phyloP scores from a whole-genome alignment of 148 eudicot genomes.

The Fagopyrum tataricum region DNA sequence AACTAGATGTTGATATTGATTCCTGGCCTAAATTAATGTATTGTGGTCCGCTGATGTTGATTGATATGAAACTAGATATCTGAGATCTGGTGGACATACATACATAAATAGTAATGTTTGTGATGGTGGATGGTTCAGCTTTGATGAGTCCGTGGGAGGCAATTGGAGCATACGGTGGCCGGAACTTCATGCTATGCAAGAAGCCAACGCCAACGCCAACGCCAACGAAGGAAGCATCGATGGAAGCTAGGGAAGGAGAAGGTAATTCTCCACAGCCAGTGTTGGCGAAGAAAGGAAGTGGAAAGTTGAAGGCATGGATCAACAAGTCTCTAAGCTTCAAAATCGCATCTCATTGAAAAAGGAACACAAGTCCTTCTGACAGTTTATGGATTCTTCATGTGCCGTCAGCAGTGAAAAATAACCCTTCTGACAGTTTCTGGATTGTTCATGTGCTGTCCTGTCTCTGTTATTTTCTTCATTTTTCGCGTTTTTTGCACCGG shows the following conservation, averaged over 20 bases:
- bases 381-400: background rate
- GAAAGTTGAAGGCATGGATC: conserved; percentile 78
- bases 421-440: background rate
- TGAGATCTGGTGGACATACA: background rate
- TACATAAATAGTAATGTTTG: background rate
- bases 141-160: conserved; percentile 36
- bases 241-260: background rate
- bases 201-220: conserved; percentile 25
- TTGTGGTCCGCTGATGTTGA: background rate
- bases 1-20: background rate
- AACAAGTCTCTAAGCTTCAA: conserved; percentile 56
- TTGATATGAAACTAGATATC: background rate
- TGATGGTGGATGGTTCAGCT: conserved; percentile 15
- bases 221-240: conserved; percentile 14
- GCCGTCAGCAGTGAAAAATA: background rate
- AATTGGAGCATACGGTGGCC: conserved; percentile 44
- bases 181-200: conserved; percentile 54
- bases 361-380: background rate
- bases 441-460: background rate
- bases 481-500: background rate
- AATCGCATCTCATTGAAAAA: conserved; percentile 46
- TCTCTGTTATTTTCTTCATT: background rate
- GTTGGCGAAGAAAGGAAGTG: conserved; percentile 30
- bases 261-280: background rate
- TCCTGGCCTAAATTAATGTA: background rate